A percentile compares a stretch with the other conserved stretches of the same genome.
Conservation (phyloP, 257 asterid species). For the Oldenlandia corymbosa region DNA sequence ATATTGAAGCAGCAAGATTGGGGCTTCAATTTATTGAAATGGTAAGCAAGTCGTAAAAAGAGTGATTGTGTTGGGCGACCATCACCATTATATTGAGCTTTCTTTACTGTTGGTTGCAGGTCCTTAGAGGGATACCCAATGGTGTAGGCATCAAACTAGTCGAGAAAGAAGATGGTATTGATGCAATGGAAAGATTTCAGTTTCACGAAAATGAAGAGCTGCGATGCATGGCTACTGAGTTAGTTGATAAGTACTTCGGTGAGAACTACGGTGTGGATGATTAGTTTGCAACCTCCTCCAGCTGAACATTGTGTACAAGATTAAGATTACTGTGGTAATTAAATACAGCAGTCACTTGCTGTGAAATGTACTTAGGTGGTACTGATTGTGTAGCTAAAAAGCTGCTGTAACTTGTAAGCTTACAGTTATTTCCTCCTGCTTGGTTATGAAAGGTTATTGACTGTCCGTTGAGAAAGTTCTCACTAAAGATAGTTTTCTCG, state of each 20-base stretch:
- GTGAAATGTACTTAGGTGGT: not conserved
- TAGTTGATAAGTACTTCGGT: conserved; percentile 80
- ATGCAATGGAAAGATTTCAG: conserved; percentile 91
- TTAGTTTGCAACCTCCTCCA: conserved; percentile 9
- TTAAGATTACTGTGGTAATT: not conserved
- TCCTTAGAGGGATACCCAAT: conserved; percentile 82
- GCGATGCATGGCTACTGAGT: conserved; percentile 71
- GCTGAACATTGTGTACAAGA: not conserved
- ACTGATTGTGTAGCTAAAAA: too few species aligned
- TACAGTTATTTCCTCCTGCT: too few species aligned
- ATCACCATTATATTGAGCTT: not conserved
- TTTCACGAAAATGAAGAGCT: conserved; percentile 85
- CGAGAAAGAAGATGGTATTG: conserved; percentile 89
- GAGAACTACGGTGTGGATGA: conserved; percentile 73
- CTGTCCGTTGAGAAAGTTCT: too few species aligned
- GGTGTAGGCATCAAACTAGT: conserved; percentile 79
- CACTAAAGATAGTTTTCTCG: too few species aligned
- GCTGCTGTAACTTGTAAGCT: too few species aligned
- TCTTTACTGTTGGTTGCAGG: conserved; percentile 36
- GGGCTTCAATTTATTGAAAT: conserved; percentile 94
- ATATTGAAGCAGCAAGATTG: conserved; percentile 79
- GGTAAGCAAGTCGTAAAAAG: conserved; percentile 38
- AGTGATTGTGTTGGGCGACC: not conserved
- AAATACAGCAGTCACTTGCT: not conserved
- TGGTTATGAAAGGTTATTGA: too few species aligned